Percentiles rank a stretch among this genome's conserved stretches.
These are phyloP conservation scores for Lantana camara DNA, from an alignment of 257 asterid species.

Conservation along the genomic window DNA sequence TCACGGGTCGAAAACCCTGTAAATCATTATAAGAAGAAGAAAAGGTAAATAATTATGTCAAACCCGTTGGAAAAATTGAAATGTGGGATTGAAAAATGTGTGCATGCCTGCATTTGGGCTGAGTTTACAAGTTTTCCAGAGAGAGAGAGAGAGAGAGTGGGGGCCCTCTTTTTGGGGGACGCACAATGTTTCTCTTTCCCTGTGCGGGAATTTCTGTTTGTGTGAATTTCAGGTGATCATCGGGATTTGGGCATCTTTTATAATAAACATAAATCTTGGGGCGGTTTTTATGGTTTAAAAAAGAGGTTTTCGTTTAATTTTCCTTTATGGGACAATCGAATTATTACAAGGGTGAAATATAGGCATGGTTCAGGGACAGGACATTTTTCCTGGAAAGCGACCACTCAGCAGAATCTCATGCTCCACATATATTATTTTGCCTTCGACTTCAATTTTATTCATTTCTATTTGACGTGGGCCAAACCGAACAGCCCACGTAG, in stretches of 20 bases:
- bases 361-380: not conserved
- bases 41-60: not conserved
- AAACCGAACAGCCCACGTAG: too few relatives aligned
- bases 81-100: not conserved
- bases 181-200: not conserved
- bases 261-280: not conserved
- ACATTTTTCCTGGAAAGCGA: too few relatives aligned
- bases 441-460: too few relatives aligned
- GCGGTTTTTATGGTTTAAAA: not conserved
- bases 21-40: not conserved
- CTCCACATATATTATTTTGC: too few relatives aligned
- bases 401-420: too few relatives aligned
- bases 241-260: not conserved
- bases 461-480: too few relatives aligned
- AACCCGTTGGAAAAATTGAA: not conserved
- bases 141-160: not conserved
- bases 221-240: not conserved
- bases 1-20: slow-evolving; percentile 42
- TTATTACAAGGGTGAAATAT: slow-evolving; percentile 12
- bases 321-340: not conserved
- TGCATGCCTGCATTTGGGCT: slow-evolving; percentile 42
- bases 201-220: not conserved
- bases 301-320: too few relatives aligned
- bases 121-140: not conserved
- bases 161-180: not conserved